Evolutionary conservation across 352 stramenopile genomes (phyloP), one percentile per base, ranked within the genome.

Genomic region (Elongisporangium prolatum): DNA sequence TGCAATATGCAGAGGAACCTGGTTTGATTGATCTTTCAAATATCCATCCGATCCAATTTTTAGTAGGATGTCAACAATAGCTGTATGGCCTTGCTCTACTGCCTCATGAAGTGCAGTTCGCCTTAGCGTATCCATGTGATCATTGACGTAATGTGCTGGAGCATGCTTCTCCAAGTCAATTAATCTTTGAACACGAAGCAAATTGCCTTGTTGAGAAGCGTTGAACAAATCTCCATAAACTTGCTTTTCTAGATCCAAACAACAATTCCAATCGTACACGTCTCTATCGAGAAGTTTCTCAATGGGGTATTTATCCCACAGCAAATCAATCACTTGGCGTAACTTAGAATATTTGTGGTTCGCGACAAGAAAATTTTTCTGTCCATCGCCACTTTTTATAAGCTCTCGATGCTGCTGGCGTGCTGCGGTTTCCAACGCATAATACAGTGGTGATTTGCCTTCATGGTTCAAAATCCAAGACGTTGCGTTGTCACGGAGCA

Each of bases 281-380:
- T 83, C 76, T 20, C 53, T 28, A 17, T 58, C 59, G 10, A 52
- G 52, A 7, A 89, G 68, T 47, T 72, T 57, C 9, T 62, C 16
- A 2, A 64, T 14, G 1, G 68, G 59, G 18, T 81, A 86, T 9
- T 61, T 67, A 57, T 89, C 76, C 79, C 79, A 89, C 1, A 89
- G 53, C 16, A 89, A 59, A 61, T 87, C 76, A 40, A 89, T 84
- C 16, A 87, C 79, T 71, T 89, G 79, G 1, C 74, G 76, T 14
- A 87, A 71, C 25, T 75, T 70, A 18, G 70, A 54, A 52, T 89
- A 89, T 17, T 59, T 68, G 1, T 68, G 60, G 24, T 74, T 68
- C 4, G 57, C 62, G 2, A 65, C 50, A 10, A 79, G 68, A 44
- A 75, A 80, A 24, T 84, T 79, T 25, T 74, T 81, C 18, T 58